Evolutionary conservation across 129 eudicot species (phyloP).

Genomic region (Centella asiatica): DNA sequence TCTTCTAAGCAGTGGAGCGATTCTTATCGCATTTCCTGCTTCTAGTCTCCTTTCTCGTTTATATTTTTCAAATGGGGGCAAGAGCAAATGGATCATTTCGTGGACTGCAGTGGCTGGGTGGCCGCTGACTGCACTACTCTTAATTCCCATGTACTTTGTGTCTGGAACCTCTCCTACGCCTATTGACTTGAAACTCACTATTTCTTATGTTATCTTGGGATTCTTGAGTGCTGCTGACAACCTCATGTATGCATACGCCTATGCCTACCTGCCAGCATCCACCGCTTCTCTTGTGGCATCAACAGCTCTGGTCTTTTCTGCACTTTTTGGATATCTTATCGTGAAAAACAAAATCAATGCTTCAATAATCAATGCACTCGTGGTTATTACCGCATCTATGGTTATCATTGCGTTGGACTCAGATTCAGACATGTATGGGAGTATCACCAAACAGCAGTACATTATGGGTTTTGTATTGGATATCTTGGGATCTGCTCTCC

Average conservation of each 20-base stretch:
- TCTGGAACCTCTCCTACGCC: slow-evolving; percentile 62
- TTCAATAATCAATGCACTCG: slow-evolving; percentile 60
- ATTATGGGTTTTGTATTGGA: slow-evolving; percentile 70
- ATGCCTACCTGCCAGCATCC: slow-evolving; percentile 91
- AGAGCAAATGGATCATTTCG: slow-evolving; percentile 88
- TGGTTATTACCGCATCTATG: slow-evolving; percentile 78
- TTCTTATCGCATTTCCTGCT: slow-evolving; percentile 91
- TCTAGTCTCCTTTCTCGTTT: slow-evolving; percentile 85
- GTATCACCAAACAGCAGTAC: slow-evolving; percentile 46
- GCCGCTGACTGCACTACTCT: slow-evolving; percentile 52
- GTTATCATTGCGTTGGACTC: slow-evolving; percentile 81
- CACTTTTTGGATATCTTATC: slow-evolving; percentile 62
- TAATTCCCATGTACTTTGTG: slow-evolving; percentile 64
- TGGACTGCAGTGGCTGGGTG: slow-evolving; percentile 93
- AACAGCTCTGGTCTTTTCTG: slow-evolving; percentile 62
- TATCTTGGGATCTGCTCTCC: slow-evolving; percentile 69
- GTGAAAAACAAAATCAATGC: slow-evolving; percentile 69
- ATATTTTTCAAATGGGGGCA: slow-evolving; percentile 74
- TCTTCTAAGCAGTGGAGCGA: slow-evolving; percentile 44
- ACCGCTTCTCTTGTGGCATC: slow-evolving; percentile 86
- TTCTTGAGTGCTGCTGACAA: slow-evolving; percentile 85
- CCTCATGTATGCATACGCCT: slow-evolving; percentile 85
- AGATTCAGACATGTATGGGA: slow-evolving; percentile 54
- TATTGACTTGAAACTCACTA: slow-evolving; percentile 37
- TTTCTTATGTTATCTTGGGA: slow-evolving; percentile 57